Evolutionary conservation across 2,329 filamentous ascomycete genomes (phyloP).

Genomic region (Cordyceps cateniannulata): DNA sequence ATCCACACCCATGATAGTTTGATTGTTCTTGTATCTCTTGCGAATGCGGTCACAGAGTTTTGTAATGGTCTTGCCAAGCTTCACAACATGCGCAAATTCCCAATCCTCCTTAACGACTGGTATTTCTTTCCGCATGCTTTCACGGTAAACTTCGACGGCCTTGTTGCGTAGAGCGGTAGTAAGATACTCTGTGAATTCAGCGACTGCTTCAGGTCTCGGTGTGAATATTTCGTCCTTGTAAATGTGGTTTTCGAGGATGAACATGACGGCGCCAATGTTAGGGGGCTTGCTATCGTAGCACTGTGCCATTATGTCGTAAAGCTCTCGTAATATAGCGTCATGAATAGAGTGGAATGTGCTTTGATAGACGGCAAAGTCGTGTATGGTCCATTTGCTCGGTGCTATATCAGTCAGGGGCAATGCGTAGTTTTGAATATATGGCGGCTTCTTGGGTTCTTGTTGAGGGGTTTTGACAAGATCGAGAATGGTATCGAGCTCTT

Average conservation of each 20-base stretch:
- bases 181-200: constrained; percentile 66
- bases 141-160: constrained; percentile 73
- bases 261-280: constrained; percentile 71
- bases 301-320: constrained; percentile 80
- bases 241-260: constrained; percentile 75
- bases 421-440: constrained; percentile 46
- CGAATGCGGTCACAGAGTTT: constrained; percentile 82
- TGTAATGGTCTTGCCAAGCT: constrained; percentile 78
- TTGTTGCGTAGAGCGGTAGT: constrained; percentile 65
- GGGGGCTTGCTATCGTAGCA: constrained; percentile 88
- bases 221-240: constrained; percentile 71
- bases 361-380: constrained; percentile 66
- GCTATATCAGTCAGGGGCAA: constrained; percentile 50
- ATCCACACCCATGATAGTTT: constrained; percentile 73
- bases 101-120: constrained; percentile 75
- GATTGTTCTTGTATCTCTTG: constrained; percentile 84
- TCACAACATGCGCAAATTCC: constrained; percentile 86
- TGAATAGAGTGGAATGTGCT: constrained; percentile 68
- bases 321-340: constrained; percentile 75
- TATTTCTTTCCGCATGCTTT: constrained; percentile 71
- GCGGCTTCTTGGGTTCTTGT: constrained; percentile 58
- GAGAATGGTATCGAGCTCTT: constrained; percentile 79
- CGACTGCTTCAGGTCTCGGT: constrained; percentile 60
- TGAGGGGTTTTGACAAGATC: constrained; percentile 70
- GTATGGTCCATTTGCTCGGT: constrained; percentile 58